Percentiles rank a stretch among this genome's conserved stretches.
Evolutionary conservation across 2,329 filamentous ascomycete species (phyloP).

Genomic region (Exophiala dermatitidis): DNA sequence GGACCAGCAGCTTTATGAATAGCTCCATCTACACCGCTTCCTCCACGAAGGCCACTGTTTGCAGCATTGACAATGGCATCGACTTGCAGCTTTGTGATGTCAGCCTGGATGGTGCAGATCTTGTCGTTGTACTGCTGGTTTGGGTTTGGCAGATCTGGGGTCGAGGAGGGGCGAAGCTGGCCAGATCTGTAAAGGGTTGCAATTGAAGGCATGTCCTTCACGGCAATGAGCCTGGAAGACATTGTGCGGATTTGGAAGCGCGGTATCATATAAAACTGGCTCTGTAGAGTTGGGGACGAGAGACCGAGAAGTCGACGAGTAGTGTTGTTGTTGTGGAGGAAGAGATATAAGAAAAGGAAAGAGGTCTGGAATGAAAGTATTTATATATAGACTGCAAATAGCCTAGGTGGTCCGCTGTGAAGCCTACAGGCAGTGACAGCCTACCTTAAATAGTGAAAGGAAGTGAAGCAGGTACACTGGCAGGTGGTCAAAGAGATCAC

Average conservation of each 20-base stretch:
- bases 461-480: too few relatives aligned
- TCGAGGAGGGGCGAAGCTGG: conserved; percentile 36
- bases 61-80: conserved; percentile 92
- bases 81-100: conserved; percentile 72
- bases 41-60: conserved; percentile 69
- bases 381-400: too few relatives aligned
- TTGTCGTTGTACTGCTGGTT: conserved; percentile 60
- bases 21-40: conserved; percentile 83
- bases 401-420: too few relatives aligned
- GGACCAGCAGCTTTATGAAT: conserved; percentile 79
- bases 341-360: too few relatives aligned
- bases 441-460: too few relatives aligned
- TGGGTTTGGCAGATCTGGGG: conserved; percentile 29
- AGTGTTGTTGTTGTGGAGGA: too few relatives aligned
- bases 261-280: background rate
- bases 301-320: background rate
- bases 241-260: conserved; percentile 1
- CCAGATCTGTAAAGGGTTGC: conserved; percentile 58
- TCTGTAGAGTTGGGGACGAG: background rate
- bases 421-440: too few relatives aligned
- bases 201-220: conserved; percentile 37
- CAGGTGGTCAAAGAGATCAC: too few relatives aligned
- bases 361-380: too few relatives aligned
- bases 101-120: conserved; percentile 62
- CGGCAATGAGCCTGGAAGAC: conserved; percentile 11